phyloP scores from a whole-genome alignment of 805 yeast species.

The Sungouiozyma intestinalis region DNA sequence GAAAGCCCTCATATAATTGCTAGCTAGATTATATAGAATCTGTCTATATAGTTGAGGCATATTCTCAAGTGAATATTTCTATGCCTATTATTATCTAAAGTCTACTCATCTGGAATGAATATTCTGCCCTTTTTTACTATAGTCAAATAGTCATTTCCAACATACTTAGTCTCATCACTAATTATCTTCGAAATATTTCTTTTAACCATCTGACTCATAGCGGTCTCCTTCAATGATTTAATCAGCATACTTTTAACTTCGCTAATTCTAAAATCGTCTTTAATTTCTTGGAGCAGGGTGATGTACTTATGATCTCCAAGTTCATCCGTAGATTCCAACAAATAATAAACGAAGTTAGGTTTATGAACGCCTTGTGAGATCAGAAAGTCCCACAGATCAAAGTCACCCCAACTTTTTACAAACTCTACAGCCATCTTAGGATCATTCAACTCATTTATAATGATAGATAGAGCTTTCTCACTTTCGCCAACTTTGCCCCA shows the following conservation, averaged over 20 bases:
- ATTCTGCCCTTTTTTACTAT: constrained; percentile 26
- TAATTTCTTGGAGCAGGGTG: constrained; percentile 57
- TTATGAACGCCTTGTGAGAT: constrained; percentile 58
- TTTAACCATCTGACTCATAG: constrained; percentile 42
- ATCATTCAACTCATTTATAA: constrained; percentile 67
- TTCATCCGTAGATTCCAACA: constrained; percentile 60
- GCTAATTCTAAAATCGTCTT: constrained; percentile 48
- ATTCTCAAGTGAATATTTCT: background rate
- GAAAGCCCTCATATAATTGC: no score
- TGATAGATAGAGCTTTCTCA: constrained; percentile 61
- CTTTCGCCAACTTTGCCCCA: constrained; percentile 77
- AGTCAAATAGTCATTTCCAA: constrained; percentile 25
- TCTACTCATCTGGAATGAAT: constrained; percentile 4
- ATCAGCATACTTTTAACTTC: constrained; percentile 54
- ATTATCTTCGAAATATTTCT: constrained; percentile 46
- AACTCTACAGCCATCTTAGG: constrained; percentile 74
- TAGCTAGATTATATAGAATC: no score
- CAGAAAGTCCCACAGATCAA: constrained; percentile 72
- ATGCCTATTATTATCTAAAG: background rate
- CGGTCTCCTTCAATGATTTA: constrained; percentile 54
- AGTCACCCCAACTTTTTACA: constrained; percentile 57
- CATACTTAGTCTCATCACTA: constrained; percentile 37
- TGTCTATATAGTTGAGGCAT: background rate
- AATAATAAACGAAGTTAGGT: constrained; percentile 66
- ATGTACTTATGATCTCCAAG: constrained; percentile 46